A percentile compares a stretch with the other conserved stretches of the same genome.
Evolutionary conservation across 371 early-diverging fungal species (phyloP).

Genomic region (Chytridium lagenaria): DNA sequence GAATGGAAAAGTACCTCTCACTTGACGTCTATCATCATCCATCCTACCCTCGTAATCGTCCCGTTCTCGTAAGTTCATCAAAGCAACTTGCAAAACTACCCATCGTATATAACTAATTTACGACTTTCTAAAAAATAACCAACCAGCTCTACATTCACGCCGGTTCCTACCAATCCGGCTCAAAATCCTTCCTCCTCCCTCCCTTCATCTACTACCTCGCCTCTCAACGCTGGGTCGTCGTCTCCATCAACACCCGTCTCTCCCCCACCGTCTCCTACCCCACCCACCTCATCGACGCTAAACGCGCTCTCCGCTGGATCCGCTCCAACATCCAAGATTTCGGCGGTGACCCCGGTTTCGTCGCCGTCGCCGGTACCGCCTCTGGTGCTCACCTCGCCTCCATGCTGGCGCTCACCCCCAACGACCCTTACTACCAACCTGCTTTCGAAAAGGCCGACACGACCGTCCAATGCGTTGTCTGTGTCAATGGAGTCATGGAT

Average conservation of each 20-base stretch:
- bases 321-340: constrained; percentile 62
- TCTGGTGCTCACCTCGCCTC: constrained; percentile 73
- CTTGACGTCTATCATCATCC: constrained; percentile 54
- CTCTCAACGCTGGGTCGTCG: constrained; percentile 62
- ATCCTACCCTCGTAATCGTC: constrained; percentile 43
- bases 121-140: neutral
- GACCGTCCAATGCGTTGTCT: constrained; percentile 52
- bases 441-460: constrained; percentile 75
- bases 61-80: constrained; percentile 59
- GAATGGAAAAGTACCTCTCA: constrained; percentile 50
- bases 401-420: constrained; percentile 68
- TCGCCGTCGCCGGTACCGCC: constrained; percentile 69
- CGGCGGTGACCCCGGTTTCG: constrained; percentile 71
- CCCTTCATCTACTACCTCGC: constrained; percentile 47
- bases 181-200: constrained; percentile 55
- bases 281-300: constrained; percentile 70
- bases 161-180: constrained; percentile 63
- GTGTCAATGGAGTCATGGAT: constrained; percentile 36
- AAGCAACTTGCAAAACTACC: too few relatives aligned
- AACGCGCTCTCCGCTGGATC: constrained; percentile 76
- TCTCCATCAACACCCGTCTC: constrained; percentile 70
- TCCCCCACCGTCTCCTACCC: constrained; percentile 64
- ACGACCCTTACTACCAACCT: constrained; percentile 67
- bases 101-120: neutral
- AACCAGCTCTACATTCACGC: constrained; percentile 64